A percentile compares a stretch with the other conserved stretches of the same genome.
Conservation (phyloP, 2,329 filamentous ascomycete genomes). For the Emmonsia crescens region DNA sequence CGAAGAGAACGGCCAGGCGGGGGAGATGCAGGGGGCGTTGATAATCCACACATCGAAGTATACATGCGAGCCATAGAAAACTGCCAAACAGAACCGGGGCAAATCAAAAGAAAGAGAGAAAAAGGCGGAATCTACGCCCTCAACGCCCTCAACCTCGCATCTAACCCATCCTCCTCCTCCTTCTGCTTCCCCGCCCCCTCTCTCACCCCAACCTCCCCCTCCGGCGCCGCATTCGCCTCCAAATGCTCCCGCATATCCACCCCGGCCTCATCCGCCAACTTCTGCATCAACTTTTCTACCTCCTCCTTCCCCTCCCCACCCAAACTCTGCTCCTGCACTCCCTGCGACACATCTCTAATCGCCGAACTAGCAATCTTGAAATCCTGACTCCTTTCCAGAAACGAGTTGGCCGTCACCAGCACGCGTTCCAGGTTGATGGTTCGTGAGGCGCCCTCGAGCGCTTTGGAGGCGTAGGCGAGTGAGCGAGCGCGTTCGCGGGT, state of each 20-base stretch:
- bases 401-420: constrained; percentile 34
- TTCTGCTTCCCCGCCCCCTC: constrained; percentile 23
- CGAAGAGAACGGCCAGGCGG: neutral
- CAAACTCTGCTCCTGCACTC: constrained; percentile 34
- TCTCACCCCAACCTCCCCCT: constrained; percentile 24
- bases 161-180: constrained; percentile 33
- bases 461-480: constrained; percentile 34
- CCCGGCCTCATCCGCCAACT: constrained; percentile 34
- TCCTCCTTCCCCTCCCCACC: constrained; percentile 22
- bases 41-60: too few species aligned
- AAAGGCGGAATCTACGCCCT: constrained; percentile 24
- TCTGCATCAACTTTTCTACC: constrained; percentile 35
- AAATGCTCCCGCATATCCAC: constrained; percentile 32
- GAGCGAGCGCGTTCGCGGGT: constrained; percentile 38
- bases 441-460: constrained; percentile 35
- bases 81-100: too few species aligned
- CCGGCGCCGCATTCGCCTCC: constrained; percentile 29
- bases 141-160: constrained; percentile 30
- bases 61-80: too few species aligned
- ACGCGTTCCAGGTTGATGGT: constrained; percentile 37
- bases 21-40: too few species aligned
- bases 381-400: constrained; percentile 31
- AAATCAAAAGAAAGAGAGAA: neutral
- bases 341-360: constrained; percentile 32
- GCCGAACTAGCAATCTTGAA: constrained; percentile 35